Evolutionary conservation across 768 basidiomycete species (phyloP).

Genomic region (Boletus pseudo-olivaceus): DNA sequence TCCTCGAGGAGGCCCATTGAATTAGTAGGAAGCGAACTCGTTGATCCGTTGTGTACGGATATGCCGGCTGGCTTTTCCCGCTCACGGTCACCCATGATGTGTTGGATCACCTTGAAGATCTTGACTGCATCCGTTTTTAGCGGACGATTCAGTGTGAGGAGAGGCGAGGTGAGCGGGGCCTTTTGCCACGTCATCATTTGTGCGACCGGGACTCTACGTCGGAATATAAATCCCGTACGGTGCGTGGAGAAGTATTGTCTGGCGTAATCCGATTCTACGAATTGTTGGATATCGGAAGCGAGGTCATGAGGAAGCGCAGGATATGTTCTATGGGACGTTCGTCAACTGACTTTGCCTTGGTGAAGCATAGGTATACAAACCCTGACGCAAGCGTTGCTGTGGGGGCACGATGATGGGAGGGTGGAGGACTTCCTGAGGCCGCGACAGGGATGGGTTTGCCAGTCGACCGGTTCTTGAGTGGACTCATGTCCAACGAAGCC

Average conservation of each 20-base stretch:
- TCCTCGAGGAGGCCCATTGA: conserved; percentile 63
- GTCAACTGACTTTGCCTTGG: neutral
- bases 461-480: conserved; percentile 60
- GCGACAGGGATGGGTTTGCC: conserved; percentile 64
- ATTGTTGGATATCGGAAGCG: conserved; percentile 81
- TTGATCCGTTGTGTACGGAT: conserved; percentile 43
- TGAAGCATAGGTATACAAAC: conserved; percentile 38
- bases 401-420: conserved; percentile 21
- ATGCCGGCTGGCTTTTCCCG: conserved; percentile 57
- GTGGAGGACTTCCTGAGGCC: conserved; percentile 29
- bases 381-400: conserved; percentile 57
- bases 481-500: conserved; percentile 71
- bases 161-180: conserved; percentile 64
- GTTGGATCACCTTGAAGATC: conserved; percentile 86
- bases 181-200: conserved; percentile 94
- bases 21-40: conserved; percentile 42
- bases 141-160: conserved; percentile 64
- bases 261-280: conserved; percentile 83
- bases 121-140: conserved; percentile 77
- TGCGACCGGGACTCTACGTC: conserved; percentile 73
- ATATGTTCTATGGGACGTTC: conserved; percentile 50
- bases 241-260: conserved; percentile 87
- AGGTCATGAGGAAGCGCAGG: conserved; percentile 79
- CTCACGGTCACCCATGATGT: conserved; percentile 91
- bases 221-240: conserved; percentile 84